Conservation (phyloP, 2,329 filamentous ascomycete genomes). For the Alternaria longipes region DNA sequence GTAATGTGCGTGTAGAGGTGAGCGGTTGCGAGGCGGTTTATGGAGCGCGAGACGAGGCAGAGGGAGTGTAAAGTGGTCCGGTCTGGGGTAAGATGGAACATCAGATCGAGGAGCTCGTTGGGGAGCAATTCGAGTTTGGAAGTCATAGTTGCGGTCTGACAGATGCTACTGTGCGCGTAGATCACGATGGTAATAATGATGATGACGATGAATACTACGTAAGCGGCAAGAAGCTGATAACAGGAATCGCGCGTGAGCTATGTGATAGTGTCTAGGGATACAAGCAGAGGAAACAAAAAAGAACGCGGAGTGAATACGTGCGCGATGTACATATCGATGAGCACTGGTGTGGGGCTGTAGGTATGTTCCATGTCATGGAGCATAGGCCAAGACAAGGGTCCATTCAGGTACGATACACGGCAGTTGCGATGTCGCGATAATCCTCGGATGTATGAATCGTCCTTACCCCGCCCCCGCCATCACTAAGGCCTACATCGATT, state of each 20-base stretch:
- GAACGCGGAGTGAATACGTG: background rate
- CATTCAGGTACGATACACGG: constrained; percentile 18
- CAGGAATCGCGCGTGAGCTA: background rate
- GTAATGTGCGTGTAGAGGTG: constrained; percentile 23
- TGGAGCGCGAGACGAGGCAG: constrained; percentile 16
- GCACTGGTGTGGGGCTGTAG: background rate
- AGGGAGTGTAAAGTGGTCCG: constrained; percentile 13
- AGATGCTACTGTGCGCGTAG: background rate
- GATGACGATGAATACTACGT: background rate
- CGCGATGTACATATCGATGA: background rate
- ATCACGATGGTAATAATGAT: background rate
- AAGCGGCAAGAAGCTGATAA: background rate
- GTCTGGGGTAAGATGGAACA: constrained; percentile 5
- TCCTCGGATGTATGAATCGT: constrained; percentile 1
- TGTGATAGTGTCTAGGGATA: background rate
- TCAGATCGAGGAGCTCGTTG: constrained; percentile 27
- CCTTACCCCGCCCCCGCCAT: constrained; percentile 9
- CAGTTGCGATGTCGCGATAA: constrained; percentile 12
- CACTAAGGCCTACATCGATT: background rate
- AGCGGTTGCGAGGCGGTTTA: constrained; percentile 26
- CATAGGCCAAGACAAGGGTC: constrained; percentile 15
- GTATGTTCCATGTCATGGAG: constrained; percentile 10
- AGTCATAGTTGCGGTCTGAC: background rate
- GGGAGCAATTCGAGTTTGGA: constrained; percentile 17
- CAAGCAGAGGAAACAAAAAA: background rate